Conservation (phyloP, 345 rosid genomes). For the Acer campestre region DNA sequence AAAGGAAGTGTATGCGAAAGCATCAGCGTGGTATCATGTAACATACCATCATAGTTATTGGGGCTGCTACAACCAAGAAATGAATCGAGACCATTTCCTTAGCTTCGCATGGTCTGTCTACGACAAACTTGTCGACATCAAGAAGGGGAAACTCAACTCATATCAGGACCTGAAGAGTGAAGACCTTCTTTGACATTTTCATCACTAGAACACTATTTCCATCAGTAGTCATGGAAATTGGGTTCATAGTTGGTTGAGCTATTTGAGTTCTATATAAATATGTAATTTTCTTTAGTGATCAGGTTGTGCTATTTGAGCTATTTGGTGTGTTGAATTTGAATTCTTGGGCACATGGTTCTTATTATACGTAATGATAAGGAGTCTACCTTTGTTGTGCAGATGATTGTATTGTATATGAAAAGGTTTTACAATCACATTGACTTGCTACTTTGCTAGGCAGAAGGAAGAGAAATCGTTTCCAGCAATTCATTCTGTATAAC, state of each 20-base stretch:
- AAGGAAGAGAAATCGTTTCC: no score
- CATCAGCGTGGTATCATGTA: conserved; percentile 55
- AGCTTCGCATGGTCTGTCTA: conserved; percentile 54
- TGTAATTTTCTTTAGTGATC: no score
- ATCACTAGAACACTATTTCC: not conserved
- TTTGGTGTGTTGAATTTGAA: not conserved
- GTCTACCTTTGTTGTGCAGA: no score
- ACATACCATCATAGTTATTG: conserved; percentile 44
- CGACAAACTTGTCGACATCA: conserved; percentile 37
- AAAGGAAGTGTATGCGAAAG: conserved; percentile 37
- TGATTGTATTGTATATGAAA: no score
- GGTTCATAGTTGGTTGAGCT: not conserved
- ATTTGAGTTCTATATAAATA: not conserved
- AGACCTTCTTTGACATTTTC: not conserved
- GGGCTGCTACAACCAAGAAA: conserved; percentile 42
- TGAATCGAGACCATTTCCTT: conserved; percentile 38
- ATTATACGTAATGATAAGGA: no score
- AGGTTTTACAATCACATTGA: no score
- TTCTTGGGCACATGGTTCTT: not conserved
- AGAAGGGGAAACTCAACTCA: conserved; percentile 7
- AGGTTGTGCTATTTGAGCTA: not conserved
- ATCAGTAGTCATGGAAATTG: not conserved
- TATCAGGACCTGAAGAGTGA: not conserved
- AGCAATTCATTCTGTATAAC: no score
- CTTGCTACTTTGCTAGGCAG: no score